Percentiles rank a stretch among this genome's conserved stretches.
Evolutionary conservation across 2,329 filamentous ascomycete genomes (phyloP).

Genomic region (Fusarium heterosporum): DNA sequence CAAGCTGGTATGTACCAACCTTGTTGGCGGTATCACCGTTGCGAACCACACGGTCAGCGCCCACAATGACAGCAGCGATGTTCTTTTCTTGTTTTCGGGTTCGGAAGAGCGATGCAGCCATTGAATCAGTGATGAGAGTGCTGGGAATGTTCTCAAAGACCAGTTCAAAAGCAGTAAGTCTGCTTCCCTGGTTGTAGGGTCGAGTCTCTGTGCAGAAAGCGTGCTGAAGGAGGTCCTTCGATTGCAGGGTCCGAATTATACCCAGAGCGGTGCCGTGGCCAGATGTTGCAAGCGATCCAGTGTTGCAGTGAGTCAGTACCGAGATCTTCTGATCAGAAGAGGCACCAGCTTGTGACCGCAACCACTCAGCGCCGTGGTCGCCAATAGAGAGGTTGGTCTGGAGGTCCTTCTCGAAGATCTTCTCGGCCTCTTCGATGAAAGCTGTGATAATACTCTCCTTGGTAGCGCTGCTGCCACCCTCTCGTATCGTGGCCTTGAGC

Average conservation of each 20-base stretch:
- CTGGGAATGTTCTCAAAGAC: conserved; percentile 92
- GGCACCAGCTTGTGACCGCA: conserved; percentile 69
- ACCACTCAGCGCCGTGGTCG: conserved; percentile 84
- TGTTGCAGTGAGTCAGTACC: conserved; percentile 98
- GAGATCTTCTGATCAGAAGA: conserved; percentile 67
- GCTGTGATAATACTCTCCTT: conserved; percentile 69
- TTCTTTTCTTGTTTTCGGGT: conserved; percentile 71
- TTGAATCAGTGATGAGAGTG: conserved; percentile 94
- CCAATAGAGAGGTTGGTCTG: conserved; percentile 90
- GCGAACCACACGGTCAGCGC: conserved; percentile 92
- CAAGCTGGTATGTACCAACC: conserved; percentile 93
- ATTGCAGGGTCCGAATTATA: conserved; percentile 86
- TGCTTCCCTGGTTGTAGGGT: conserved; percentile 97
- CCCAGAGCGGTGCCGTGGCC: conserved; percentile 97
- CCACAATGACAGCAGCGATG: conserved; percentile 90
- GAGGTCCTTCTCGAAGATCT: conserved; percentile 88
- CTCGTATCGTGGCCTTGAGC: conserved; percentile 73
- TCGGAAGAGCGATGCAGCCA: conserved; percentile 87
- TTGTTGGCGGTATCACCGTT: conserved; percentile 99
- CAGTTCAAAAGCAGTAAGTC: conserved; percentile 96
- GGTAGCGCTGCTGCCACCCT: conserved; percentile 57
- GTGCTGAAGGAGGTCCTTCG: conserved; percentile 74
- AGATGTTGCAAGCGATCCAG: conserved; percentile 93
- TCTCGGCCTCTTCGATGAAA: conserved; percentile 84
- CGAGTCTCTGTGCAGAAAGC: conserved; percentile 97